phyloP scores from a whole-genome alignment of 306 rosid genomes.

The Cicer cuneatum region DNA sequence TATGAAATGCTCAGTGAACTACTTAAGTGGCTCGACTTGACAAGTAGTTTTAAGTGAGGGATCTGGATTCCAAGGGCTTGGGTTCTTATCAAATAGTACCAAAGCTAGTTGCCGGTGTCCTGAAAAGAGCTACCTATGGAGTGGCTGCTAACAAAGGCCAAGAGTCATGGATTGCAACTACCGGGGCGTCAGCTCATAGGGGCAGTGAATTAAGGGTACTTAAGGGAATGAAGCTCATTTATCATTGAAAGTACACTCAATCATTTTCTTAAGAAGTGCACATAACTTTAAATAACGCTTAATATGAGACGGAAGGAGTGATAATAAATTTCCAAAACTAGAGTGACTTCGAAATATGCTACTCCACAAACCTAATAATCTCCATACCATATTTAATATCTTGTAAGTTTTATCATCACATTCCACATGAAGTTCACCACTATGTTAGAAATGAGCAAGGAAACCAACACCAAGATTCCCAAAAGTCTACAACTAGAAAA shows the following conservation, averaged over 20 bases:
- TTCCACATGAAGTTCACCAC: slow-evolving; percentile 10
- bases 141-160: not conserved
- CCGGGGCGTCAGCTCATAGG: not conserved
- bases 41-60: no score
- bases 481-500: slow-evolving; percentile 11
- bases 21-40: not conserved
- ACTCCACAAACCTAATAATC: slow-evolving; percentile 9
- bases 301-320: no score
- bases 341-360: not conserved
- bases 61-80: no score
- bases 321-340: not conserved
- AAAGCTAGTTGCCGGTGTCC: not conserved
- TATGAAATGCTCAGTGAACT: not conserved
- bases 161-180: not conserved
- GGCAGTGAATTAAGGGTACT: not conserved
- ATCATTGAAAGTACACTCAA: no score
- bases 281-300: no score
- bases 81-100: not conserved
- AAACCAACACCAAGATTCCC: slow-evolving; percentile 21
- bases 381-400: slow-evolving; percentile 24
- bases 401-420: not conserved
- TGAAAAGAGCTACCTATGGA: not conserved
- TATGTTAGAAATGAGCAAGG: slow-evolving; percentile 24
- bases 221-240: no score
- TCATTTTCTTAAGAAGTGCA: no score